Percentiles rank a stretch among this genome's conserved stretches.
Conservation (phyloP, 129 eudicot genomes). For the Flaveria ramosissima region DNA sequence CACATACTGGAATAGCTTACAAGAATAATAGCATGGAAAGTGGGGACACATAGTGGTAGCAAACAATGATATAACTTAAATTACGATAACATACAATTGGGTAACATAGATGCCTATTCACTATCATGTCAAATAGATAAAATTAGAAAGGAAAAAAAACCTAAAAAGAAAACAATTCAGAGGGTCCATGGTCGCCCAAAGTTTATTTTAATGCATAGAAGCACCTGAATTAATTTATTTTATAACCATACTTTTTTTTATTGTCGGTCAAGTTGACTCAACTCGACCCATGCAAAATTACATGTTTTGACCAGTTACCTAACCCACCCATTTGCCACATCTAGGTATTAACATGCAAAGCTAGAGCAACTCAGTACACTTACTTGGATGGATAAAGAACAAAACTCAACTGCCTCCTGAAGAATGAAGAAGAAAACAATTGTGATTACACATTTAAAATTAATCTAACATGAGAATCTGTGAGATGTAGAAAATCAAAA, state of each 20-base stretch:
- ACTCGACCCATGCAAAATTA: neutral
- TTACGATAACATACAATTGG: no score
- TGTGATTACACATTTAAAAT: neutral
- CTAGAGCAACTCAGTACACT: slow-evolving; percentile 35
- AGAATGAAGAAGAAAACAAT: slow-evolving; percentile 22
- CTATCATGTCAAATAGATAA: neutral
- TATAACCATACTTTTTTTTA: neutral
- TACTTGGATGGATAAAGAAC: slow-evolving; percentile 89
- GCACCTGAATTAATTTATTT: neutral
- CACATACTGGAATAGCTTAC: no score
- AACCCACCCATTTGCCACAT: neutral
- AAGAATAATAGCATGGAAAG: no score
- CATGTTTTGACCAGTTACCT: neutral
- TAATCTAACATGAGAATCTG: neutral
- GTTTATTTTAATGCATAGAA: neutral
- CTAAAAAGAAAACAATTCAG: neutral
- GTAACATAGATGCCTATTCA: neutral
- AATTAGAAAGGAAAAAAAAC: neutral
- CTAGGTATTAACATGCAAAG: slow-evolving; percentile 16
- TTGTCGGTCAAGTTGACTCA: neutral
- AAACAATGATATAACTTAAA: no score
- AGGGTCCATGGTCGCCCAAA: neutral
- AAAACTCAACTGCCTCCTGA: slow-evolving; percentile 97
- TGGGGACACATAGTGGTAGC: no score
- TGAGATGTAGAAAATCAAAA: slow-evolving; percentile 11